Evolutionary conservation across 257 asterid genomes (phyloP).

Genomic region (Ilex asprella): DNA sequence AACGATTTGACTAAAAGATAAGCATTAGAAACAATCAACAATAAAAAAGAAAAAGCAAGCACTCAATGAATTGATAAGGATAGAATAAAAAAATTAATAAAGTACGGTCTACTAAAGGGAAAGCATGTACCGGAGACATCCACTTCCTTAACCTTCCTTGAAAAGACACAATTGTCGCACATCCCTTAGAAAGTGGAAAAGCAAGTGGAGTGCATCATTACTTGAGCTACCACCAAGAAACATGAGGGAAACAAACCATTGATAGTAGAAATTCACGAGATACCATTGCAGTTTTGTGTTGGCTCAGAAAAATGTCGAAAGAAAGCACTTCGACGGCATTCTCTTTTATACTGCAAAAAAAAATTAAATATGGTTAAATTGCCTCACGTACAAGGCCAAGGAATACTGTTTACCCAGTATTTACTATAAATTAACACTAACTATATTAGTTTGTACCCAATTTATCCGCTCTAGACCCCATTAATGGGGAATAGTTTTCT

Average conservation of each 20-base stretch:
- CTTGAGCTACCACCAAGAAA: conserved; percentile 8
- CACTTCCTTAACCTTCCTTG: conserved; percentile 57
- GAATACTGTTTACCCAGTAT: no score
- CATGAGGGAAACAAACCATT: conserved; percentile 9
- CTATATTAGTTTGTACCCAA: no score
- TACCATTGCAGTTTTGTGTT: conserved; percentile 84
- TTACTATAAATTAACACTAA: no score
- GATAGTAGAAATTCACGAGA: conserved; percentile 9
- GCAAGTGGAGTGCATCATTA: conserved; percentile 13
- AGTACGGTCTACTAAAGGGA: not conserved
- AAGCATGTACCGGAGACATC: conserved; percentile 65
- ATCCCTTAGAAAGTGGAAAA: conserved; percentile 51
- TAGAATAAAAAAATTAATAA: not conserved
- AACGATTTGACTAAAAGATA: no score
- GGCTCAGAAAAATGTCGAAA: conserved; percentile 94
- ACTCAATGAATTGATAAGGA: not conserved
- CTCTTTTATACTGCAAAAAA: conserved; percentile 61
- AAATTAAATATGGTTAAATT: no score
- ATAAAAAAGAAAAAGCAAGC: not conserved
- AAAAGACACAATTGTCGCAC: conserved; percentile 91
- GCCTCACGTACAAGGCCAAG: no score
- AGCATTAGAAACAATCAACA: not conserved
- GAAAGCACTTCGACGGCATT: conserved; percentile 88
- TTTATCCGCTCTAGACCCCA: no score
- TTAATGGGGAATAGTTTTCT: no score